Evolutionary conservation across 2,329 filamentous ascomycete genomes (phyloP).

Genomic region (Neoscytalidium dimidiatum): DNA sequence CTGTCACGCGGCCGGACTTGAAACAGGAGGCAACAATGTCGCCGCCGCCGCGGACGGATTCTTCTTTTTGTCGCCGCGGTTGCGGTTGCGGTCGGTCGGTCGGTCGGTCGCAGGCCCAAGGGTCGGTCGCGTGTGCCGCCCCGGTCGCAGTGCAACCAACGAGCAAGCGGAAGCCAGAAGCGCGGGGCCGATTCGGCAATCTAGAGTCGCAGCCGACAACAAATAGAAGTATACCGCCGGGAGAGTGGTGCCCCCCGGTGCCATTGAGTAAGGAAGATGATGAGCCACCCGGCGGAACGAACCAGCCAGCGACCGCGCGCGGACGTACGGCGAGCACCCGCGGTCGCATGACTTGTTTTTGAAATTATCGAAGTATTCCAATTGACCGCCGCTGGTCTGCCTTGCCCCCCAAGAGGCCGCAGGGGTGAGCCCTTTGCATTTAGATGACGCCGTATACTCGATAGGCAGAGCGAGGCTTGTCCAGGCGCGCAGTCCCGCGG

Average conservation of each 20-base stretch:
- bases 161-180: not conserved
- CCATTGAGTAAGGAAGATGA: not conserved
- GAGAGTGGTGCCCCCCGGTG: not conserved
- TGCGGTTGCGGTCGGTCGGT: too few relatives aligned
- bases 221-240: not conserved
- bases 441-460: not conserved
- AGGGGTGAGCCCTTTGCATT: not conserved
- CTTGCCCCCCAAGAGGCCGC: not conserved
- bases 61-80: not conserved
- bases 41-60: not conserved
- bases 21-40: not conserved
- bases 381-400: not conserved
- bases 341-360: not conserved
- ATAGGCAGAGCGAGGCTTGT: not conserved
- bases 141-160: too few relatives aligned
- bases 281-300: not conserved
- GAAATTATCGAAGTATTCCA: not conserved
- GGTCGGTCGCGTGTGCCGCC: too few relatives aligned
- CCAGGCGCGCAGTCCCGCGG: constrained; percentile 10
- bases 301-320: not conserved
- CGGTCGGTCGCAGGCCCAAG: too few relatives aligned
- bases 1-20: not conserved
- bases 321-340: not conserved
- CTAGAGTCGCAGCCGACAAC: too few relatives aligned
- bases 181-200: not conserved